Evolutionary conservation across 352 stramenopile genomes (phyloP).

Genomic region (Discostella stelligera): DNA sequence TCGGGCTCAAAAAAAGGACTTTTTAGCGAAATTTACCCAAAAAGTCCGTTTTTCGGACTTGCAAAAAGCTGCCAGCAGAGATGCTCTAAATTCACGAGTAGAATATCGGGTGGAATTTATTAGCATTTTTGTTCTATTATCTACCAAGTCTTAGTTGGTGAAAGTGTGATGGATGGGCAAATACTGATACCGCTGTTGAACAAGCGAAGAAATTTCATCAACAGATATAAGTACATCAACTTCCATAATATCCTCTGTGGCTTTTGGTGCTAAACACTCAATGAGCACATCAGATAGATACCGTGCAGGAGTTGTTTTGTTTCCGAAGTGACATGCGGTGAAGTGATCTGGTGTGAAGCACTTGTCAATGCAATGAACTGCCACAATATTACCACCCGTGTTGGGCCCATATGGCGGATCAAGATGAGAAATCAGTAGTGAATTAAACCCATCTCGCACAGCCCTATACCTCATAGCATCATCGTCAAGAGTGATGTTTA

Average conservation of each 20-base stretch:
- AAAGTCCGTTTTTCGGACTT: no score
- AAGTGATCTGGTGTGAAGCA: slow-evolving; percentile 10
- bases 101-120: no score
- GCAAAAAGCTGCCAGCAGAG: no score
- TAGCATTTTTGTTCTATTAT: no score
- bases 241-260: background rate
- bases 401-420: slow-evolving; percentile 21
- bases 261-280: slow-evolving; percentile 24
- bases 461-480: slow-evolving; percentile 15
- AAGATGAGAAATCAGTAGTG: slow-evolving; percentile 11
- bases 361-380: slow-evolving; percentile 2
- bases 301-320: slow-evolving; percentile 3
- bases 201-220: background rate
- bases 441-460: slow-evolving; percentile 4
- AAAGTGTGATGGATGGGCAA: no score
- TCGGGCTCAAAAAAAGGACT: no score
- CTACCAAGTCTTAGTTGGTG: no score
- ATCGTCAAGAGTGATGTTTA: slow-evolving; percentile 28
- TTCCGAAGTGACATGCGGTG: slow-evolving; percentile 18
- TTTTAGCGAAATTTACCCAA: no score
- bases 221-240: slow-evolving; percentile 3
- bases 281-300: slow-evolving; percentile 19
- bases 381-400: slow-evolving; percentile 16
- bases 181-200: no score
- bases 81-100: no score